Evolutionary conservation across 2,329 filamentous ascomycete genomes (phyloP).

Genomic region (Parafenestella ontariensis): DNA sequence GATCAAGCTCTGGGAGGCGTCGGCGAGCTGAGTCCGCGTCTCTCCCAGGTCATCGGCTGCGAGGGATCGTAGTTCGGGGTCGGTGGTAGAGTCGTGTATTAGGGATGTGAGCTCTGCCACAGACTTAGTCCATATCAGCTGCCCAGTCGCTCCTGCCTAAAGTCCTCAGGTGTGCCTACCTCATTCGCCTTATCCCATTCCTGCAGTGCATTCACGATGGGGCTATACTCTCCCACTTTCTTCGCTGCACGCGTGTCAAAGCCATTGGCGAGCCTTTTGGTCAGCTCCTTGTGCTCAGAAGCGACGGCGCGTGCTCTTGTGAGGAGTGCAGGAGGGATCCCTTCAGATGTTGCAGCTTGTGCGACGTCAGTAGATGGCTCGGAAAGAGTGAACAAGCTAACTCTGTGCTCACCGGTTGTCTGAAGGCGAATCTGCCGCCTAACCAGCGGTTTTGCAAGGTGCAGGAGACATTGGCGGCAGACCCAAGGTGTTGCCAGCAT

Average conservation of each 20-base stretch:
- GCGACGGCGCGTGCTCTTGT: constrained; percentile 63
- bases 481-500: constrained; percentile 54
- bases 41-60: constrained; percentile 73
- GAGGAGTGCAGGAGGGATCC: constrained; percentile 63
- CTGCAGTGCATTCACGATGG: constrained; percentile 60
- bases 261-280: constrained; percentile 58
- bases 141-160: background rate
- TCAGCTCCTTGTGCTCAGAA: constrained; percentile 62
- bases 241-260: constrained; percentile 66
- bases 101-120: constrained; percentile 76
- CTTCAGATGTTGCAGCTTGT: constrained; percentile 32
- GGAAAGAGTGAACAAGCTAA: background rate
- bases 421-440: constrained; percentile 39
- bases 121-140: constrained; percentile 51
- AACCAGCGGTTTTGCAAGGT: constrained; percentile 43
- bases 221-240: constrained; percentile 62
- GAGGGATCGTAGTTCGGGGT: constrained; percentile 65
- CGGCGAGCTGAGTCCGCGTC: constrained; percentile 67
- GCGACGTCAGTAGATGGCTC: constrained; percentile 11
- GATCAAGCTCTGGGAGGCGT: constrained; percentile 72
- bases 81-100: constrained; percentile 70
- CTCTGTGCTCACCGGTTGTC: constrained; percentile 27
- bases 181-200: constrained; percentile 66
- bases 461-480: constrained; percentile 57
- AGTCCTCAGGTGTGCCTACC: constrained; percentile 45